A percentile compares a stretch with the other conserved stretches of the same genome.
Conservation (phyloP, 495 filamentous ascomycete genomes). For the Ramalina intermedia region DNA sequence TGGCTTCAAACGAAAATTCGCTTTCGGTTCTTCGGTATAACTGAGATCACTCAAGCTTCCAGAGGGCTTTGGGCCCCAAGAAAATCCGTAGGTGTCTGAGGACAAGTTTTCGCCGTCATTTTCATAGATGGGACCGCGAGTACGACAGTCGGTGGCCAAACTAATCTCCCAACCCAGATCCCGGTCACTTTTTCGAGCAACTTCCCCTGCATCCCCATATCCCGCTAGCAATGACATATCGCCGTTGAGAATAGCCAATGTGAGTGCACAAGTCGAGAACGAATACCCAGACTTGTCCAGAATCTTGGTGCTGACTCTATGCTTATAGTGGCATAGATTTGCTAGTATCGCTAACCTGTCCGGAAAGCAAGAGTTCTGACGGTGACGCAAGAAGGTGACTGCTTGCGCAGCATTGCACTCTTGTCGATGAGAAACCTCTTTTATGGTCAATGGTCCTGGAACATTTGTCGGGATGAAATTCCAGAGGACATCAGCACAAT, state of each 20-base stretch:
- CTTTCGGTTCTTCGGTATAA: constrained; percentile 1
- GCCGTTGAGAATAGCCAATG: constrained; percentile 8
- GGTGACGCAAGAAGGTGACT: constrained; percentile 1
- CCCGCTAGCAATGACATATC: constrained; percentile 7
- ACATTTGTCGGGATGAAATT: constrained; percentile 3
- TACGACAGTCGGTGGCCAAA: neutral
- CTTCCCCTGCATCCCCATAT: neutral
- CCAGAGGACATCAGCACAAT: constrained; percentile 7
- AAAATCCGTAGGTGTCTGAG: constrained; percentile 1
- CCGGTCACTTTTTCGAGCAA: neutral
- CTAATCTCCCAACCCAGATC: neutral
- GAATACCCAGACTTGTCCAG: neutral
- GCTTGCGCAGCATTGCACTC: constrained; percentile 11
- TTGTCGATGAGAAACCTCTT: constrained; percentile 2
- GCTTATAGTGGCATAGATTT: constrained; percentile 8
- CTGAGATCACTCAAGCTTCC: neutral
- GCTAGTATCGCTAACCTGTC: constrained; percentile 7
- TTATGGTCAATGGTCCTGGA: neutral
- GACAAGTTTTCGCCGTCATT: neutral
- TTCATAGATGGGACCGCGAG: neutral
- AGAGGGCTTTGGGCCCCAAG: constrained; percentile 3
- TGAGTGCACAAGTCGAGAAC: constrained; percentile 3
- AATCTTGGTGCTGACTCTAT: neutral
- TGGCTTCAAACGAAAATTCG: constrained; percentile 1
- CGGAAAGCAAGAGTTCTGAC: constrained; percentile 4